Evolutionary conservation across 768 basidiomycete genomes (phyloP).

Genomic region (Boletus bicolor): DNA sequence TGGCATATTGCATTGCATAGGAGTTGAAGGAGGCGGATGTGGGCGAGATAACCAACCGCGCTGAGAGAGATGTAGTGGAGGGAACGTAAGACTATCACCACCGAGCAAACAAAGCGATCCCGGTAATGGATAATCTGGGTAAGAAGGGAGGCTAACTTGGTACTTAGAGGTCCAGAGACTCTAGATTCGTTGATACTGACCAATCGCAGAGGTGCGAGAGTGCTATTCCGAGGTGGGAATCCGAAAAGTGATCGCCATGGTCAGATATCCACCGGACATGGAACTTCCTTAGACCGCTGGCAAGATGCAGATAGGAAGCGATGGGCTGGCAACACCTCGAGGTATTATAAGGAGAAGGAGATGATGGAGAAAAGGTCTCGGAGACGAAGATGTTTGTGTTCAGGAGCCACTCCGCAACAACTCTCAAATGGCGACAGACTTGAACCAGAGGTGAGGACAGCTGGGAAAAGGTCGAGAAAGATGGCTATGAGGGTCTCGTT

Average conservation of each 20-base stretch:
- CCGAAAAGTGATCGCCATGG: slow-evolving; percentile 8
- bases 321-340: slow-evolving; percentile 41
- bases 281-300: slow-evolving; percentile 43
- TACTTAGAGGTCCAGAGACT: slow-evolving; percentile 44
- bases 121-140: slow-evolving; percentile 39
- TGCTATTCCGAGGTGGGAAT: slow-evolving; percentile 34
- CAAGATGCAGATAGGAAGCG: slow-evolving; percentile 36
- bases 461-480: not conserved
- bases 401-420: not conserved
- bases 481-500: not conserved
- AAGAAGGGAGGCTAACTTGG: slow-evolving; percentile 41
- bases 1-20: slow-evolving; percentile 37
- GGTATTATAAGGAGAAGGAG: slow-evolving; percentile 30
- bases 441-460: not conserved
- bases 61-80: slow-evolving; percentile 43
- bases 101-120: slow-evolving; percentile 38
- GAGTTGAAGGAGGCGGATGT: slow-evolving; percentile 36
- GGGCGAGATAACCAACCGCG: not conserved
- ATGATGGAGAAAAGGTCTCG: not conserved
- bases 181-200: slow-evolving; percentile 38
- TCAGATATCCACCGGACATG: slow-evolving; percentile 52
- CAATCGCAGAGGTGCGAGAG: slow-evolving; percentile 42
- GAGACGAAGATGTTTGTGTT: not conserved
- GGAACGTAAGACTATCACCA: slow-evolving; percentile 40
- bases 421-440: not conserved